These are phyloP conservation scores for Gossypium herbaceum DNA, from an alignment of 345 rosid genomes.

Conservation along the genomic window DNA sequence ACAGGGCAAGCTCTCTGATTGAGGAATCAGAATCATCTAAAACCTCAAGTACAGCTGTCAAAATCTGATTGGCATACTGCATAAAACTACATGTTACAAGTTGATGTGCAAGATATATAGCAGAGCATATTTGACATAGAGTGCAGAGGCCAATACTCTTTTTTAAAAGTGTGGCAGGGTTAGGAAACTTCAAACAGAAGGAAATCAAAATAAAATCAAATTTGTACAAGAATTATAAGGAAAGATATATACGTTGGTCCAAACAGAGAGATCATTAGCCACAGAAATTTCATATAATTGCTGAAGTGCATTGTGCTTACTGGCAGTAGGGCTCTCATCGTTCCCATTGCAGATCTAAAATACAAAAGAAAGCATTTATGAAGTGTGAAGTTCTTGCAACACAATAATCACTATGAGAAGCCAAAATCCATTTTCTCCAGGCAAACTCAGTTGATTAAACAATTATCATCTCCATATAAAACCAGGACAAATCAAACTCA, in stretches of 20 bases:
- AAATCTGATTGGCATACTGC: constrained; percentile 97
- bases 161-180: background rate
- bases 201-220: constrained; percentile 1
- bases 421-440: constrained; percentile 1
- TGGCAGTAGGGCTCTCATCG: constrained; percentile 53
- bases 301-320: constrained; percentile 74
- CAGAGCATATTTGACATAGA: background rate
- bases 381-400: background rate
- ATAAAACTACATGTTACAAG: constrained; percentile 16
- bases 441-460: background rate
- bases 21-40: constrained; percentile 70
- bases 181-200: background rate
- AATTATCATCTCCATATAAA: background rate
- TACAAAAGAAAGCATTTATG: constrained; percentile 5
- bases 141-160: background rate
- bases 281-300: constrained; percentile 73
- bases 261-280: constrained; percentile 66
- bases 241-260: constrained; percentile 55
- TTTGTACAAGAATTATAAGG: background rate
- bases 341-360: constrained; percentile 67
- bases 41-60: constrained; percentile 93
- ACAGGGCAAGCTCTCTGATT: constrained; percentile 69
- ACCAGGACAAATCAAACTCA: constrained; percentile 27
- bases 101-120: background rate
- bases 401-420: background rate